phyloP scores from a whole-genome alignment of 208 protist species.

The Entamoeba moshkovskii region DNA sequence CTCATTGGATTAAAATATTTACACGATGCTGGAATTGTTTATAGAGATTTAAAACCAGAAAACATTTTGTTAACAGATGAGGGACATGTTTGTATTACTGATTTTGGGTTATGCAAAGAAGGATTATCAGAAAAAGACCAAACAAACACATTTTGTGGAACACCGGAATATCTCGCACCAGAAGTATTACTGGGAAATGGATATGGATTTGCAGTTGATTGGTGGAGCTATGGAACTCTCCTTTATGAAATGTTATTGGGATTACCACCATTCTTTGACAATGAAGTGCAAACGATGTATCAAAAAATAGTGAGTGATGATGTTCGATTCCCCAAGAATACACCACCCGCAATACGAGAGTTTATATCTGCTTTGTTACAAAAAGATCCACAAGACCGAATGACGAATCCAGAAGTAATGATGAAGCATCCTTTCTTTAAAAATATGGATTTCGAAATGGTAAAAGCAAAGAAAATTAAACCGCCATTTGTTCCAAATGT shows the following conservation, averaged over 20 bases:
- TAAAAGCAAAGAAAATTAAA: slow-evolving; percentile 27
- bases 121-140: neutral
- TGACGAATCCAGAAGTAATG: slow-evolving; percentile 47
- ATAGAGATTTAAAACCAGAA: slow-evolving; percentile 30
- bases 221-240: slow-evolving; percentile 80
- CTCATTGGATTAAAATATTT: slow-evolving; percentile 46
- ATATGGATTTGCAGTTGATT: slow-evolving; percentile 80
- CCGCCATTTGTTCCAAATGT: slow-evolving; percentile 44
- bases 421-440: slow-evolving; percentile 82
- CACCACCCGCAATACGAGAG: neutral
- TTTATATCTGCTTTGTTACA: neutral
- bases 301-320: slow-evolving; percentile 64
- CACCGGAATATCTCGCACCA: slow-evolving; percentile 52
- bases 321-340: slow-evolving; percentile 51
- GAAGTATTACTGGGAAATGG: slow-evolving; percentile 71
- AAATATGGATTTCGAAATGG: slow-evolving; percentile 67
- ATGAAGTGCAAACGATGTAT: slow-evolving; percentile 61
- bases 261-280: slow-evolving; percentile 65
- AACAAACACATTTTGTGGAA: slow-evolving; percentile 30
- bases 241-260: slow-evolving; percentile 67
- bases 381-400: slow-evolving; percentile 15
- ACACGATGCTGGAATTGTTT: slow-evolving; percentile 29
- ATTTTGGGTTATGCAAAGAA: slow-evolving; percentile 28
- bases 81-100: slow-evolving; percentile 26
- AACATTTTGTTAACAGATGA: slow-evolving; percentile 26